Conservation (phyloP, 495 filamentous ascomycete species). For the Bathelium albidoporum region DNA sequence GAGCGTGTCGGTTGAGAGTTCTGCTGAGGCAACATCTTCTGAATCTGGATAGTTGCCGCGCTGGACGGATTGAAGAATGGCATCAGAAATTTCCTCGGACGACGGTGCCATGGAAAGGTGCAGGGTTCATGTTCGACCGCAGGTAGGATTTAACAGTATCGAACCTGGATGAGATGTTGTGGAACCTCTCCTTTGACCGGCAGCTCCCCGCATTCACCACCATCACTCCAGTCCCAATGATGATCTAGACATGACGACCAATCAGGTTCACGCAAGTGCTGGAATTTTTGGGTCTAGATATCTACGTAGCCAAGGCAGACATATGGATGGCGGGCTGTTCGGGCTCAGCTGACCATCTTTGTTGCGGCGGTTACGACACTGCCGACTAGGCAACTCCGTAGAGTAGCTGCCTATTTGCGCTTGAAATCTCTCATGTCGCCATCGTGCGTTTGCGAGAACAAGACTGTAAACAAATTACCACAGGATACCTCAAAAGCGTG, state of each 20-base stretch:
- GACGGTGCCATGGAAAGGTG: constrained; percentile 12
- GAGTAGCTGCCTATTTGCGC: too few relatives aligned
- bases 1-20: constrained; percentile 48
- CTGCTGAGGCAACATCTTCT: constrained; percentile 56
- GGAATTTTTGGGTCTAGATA: background rate
- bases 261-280: background rate
- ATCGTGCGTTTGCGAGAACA: too few relatives aligned
- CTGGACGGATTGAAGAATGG: constrained; percentile 62
- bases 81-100: constrained; percentile 44
- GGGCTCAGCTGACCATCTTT: background rate
- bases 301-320: background rate
- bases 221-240: background rate
- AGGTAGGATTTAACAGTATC: too few relatives aligned
- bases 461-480: background rate
- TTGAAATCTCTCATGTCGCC: too few relatives aligned
- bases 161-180: too few relatives aligned
- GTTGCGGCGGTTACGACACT: background rate
- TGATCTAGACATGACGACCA: background rate
- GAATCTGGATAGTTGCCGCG: constrained; percentile 61
- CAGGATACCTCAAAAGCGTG: background rate
- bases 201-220: background rate
- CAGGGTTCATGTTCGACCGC: background rate
- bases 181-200: too few relatives aligned
- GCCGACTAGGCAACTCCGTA: background rate
- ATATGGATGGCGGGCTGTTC: too few relatives aligned